A percentile compares a stretch with the other conserved stretches of the same genome.
phyloP scores from a whole-genome alignment of 1,284 basidiomycete genomes.

The Crepidotus sp. region DNA sequence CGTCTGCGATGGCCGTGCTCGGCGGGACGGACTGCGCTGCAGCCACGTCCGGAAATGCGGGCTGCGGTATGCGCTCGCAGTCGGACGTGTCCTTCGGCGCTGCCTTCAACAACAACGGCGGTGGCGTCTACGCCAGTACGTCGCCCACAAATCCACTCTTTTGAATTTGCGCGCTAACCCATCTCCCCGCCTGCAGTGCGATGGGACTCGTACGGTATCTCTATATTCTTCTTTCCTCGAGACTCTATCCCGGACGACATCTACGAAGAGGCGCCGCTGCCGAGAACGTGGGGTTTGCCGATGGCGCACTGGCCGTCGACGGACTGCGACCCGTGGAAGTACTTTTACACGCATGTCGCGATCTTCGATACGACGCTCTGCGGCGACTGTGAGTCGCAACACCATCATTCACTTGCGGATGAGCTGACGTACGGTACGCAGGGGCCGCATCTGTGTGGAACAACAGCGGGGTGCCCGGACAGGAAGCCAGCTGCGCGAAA shows the following conservation, averaged over 20 bases:
- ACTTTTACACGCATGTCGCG: constrained; percentile 66
- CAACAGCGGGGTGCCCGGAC: constrained; percentile 62
- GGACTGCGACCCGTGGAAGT: constrained; percentile 63
- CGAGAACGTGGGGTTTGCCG: constrained; percentile 66
- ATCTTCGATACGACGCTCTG: constrained; percentile 82
- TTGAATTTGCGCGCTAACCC: neutral
- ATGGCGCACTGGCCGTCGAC: constrained; percentile 67
- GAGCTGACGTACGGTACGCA: constrained; percentile 47
- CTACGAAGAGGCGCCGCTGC: constrained; percentile 53
- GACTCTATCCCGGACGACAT: constrained; percentile 69
- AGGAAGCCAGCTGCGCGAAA: constrained; percentile 74
- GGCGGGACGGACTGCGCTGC: constrained; percentile 65
- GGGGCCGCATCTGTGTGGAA: constrained; percentile 73
- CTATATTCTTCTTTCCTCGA: constrained; percentile 76
- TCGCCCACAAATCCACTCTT: constrained; percentile 16
- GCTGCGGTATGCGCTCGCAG: constrained; percentile 57
- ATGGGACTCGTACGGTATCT: constrained; percentile 67
- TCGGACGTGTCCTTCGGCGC: constrained; percentile 46
- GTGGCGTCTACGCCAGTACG: constrained; percentile 78
- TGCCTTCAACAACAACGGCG: constrained; percentile 62
- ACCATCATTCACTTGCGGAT: neutral
- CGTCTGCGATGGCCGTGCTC: constrained; percentile 50
- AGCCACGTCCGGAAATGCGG: constrained; percentile 54
- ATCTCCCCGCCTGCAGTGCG: constrained; percentile 37
- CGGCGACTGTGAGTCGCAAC: constrained; percentile 30